Conservation (phyloP, 192 early-diverging fungal genomes). For the Kappamyces sp. region DNA sequence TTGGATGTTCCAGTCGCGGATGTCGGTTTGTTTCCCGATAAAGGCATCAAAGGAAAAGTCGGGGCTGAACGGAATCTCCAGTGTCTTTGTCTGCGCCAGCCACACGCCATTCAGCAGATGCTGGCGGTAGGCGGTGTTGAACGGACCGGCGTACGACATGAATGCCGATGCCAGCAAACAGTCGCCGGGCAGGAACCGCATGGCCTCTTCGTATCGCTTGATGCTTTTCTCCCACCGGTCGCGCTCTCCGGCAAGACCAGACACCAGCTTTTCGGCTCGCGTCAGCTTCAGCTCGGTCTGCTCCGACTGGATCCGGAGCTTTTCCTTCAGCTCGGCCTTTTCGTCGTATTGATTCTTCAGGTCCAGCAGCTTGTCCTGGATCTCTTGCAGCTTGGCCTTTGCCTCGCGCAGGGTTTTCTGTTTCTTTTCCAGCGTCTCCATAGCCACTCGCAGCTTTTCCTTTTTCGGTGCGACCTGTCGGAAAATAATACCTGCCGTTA, state of each 20-base stretch:
- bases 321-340: slow-evolving; percentile 50
- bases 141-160: slow-evolving; percentile 56
- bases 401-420: slow-evolving; percentile 50
- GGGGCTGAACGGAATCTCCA: slow-evolving; percentile 51
- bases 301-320: slow-evolving; percentile 52
- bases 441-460: slow-evolving; percentile 48
- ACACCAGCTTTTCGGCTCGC: slow-evolving; percentile 53
- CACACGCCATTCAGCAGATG: slow-evolving; percentile 39
- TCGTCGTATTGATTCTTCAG: slow-evolving; percentile 57
- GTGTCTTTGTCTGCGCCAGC: slow-evolving; percentile 50
- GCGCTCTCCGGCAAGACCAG: slow-evolving; percentile 50
- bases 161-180: slow-evolving; percentile 54
- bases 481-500: slow-evolving; percentile 35
- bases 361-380: slow-evolving; percentile 57
- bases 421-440: slow-evolving; percentile 56
- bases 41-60: slow-evolving; percentile 49
- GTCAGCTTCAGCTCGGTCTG: slow-evolving; percentile 47
- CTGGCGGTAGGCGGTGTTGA: slow-evolving; percentile 53
- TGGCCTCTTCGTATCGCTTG: slow-evolving; percentile 46
- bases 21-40: slow-evolving; percentile 54
- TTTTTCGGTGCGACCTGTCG: slow-evolving; percentile 56
- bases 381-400: slow-evolving; percentile 53
- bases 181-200: slow-evolving; percentile 50
- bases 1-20: slow-evolving; percentile 57
- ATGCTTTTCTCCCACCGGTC: slow-evolving; percentile 55